A percentile compares a stretch with the other conserved stretches of the same genome.
phyloP scores from a whole-genome alignment of 306 rosid genomes.

The Sphenostylis stenocarpa region DNA sequence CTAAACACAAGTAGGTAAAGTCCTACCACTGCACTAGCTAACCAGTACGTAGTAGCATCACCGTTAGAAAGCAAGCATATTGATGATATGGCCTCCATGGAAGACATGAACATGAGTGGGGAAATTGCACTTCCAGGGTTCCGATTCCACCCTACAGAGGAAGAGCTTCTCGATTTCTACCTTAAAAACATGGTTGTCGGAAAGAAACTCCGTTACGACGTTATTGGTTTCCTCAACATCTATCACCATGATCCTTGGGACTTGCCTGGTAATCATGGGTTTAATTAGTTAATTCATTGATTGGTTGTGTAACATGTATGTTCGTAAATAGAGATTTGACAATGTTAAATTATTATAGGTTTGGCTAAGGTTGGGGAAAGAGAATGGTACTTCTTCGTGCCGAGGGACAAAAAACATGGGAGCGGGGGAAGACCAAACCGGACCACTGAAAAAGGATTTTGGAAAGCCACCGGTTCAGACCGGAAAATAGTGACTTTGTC shows the following conservation, averaged over 20 bases:
- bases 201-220: constrained; percentile 58
- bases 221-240: constrained; percentile 79
- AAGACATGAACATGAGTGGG: constrained; percentile 32
- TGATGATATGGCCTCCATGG: constrained; percentile 41
- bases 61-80: no score
- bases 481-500: constrained; percentile 68
- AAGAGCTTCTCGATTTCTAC: constrained; percentile 87
- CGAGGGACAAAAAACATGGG: constrained; percentile 90
- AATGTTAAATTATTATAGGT: constrained; percentile 34
- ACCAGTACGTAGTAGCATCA: no score
- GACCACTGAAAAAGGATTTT: constrained; percentile 84
- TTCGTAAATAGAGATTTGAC: neutral
- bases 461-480: constrained; percentile 99
- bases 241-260: constrained; percentile 87
- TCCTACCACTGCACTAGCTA: neutral
- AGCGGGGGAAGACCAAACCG: constrained; percentile 93
- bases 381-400: constrained; percentile 98
- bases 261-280: constrained; percentile 65
- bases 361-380: constrained; percentile 85
- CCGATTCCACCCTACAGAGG: constrained; percentile 93
- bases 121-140: constrained; percentile 83
- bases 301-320: neutral
- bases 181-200: constrained; percentile 73
- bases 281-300: neutral
- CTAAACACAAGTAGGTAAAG: neutral